Evolutionary conservation across 768 basidiomycete species (phyloP).

Genomic region (Psilocybe azurescens): DNA sequence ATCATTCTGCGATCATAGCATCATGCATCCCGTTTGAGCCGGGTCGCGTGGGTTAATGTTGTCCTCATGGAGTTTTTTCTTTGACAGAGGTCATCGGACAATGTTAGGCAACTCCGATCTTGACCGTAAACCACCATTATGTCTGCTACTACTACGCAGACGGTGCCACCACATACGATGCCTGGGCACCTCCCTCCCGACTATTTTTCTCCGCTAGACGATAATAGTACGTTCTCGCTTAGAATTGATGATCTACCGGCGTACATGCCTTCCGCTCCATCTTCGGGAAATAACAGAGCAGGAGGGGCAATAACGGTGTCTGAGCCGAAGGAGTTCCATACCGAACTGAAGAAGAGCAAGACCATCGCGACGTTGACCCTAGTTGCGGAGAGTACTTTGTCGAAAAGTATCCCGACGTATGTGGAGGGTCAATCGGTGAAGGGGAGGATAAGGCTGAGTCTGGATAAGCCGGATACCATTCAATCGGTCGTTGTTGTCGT

Average conservation of each 20-base stretch:
- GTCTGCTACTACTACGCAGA: neutral
- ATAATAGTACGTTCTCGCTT: neutral
- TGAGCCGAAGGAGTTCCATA: conserved; percentile 29
- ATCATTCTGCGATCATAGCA: neutral
- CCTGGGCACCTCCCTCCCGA: neutral
- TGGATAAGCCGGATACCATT: conserved; percentile 45
- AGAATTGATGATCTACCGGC: neutral
- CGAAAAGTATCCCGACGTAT: conserved; percentile 37
- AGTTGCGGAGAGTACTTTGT: conserved; percentile 42
- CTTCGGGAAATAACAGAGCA: neutral
- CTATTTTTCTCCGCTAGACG: neutral
- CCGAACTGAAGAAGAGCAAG: conserved; percentile 32
- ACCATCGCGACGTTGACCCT: conserved; percentile 53
- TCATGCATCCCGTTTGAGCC: neutral
- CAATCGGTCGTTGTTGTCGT: conserved; percentile 55
- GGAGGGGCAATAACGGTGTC: neutral
- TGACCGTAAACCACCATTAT: neutral
- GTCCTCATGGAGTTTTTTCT: neutral
- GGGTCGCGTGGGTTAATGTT: neutral
- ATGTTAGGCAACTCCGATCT: neutral
- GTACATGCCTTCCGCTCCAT: neutral
- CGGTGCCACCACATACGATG: neutral
- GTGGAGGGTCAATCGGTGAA: conserved; percentile 36
- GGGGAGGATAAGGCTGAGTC: conserved; percentile 37
- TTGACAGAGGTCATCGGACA: neutral